Evolutionary conservation across 2,329 filamentous ascomycete species (phyloP), one percentile per base, ranked within the genome.

Genomic region (Huntiella abstrusa): DNA sequence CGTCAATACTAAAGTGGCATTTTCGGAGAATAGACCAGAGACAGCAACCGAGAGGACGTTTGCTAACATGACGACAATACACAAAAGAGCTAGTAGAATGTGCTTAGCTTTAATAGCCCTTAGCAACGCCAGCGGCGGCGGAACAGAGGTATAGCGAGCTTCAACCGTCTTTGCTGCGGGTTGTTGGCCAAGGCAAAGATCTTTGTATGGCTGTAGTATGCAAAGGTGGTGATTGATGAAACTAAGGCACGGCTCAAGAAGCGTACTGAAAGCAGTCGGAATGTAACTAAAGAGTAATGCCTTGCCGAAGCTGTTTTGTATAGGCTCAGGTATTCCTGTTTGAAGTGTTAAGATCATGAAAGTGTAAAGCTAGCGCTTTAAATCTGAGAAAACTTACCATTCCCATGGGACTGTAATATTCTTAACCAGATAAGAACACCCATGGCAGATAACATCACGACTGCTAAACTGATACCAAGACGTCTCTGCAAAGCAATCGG

Each of bases 161-260:
- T 68, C 55, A 0, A 72, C 49, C 0, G 69, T 64, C 0, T 59
- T 55, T 1, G 22, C 32, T 0, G 62, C 60, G 0, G 62, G 51
- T 1, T 49, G 42, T 0, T 52, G 54, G 0, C 69, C 65, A 4
- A 53, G 49, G 16, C 62, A 60, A 0, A 78, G 56, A 12, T 70
- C 64, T 2, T 69, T 61, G 13, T 74, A 68, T 0, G 74, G 74
- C 22, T 74, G 67, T 0, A 78, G 51, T 5, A 75, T 53, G 35
- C 70, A 75, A 0, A 75, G 52, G 0, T 70, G 46, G 0, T 73
- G 61, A 38, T 73, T 77, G 0, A 79, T 48, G 0, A 76, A 53
- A 0, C 73, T 57, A 67, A 73, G 75, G 1, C 71, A 62, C 0
- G 74, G 73, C 33, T 79, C 74, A 0, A 76, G 59, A 0, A 75